Evolutionary conservation across 2,329 filamentous ascomycete species (phyloP).

Genomic region (Ampelomyces quisqualis): DNA sequence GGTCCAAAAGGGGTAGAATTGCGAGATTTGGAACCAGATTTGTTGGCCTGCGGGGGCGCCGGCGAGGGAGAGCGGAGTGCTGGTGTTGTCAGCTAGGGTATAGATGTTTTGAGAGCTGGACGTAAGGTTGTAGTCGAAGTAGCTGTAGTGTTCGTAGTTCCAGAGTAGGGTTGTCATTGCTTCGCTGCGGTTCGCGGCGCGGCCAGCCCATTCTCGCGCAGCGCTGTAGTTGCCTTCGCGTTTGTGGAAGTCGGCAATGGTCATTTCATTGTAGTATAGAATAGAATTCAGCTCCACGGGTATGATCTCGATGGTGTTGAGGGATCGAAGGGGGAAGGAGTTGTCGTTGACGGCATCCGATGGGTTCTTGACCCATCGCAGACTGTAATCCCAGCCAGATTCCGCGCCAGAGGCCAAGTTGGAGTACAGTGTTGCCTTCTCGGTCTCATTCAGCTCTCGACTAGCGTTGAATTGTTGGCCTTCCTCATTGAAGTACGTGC

Average conservation of each 20-base stretch:
- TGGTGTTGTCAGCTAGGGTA: slow-evolving; percentile 49
- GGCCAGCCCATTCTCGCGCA: slow-evolving; percentile 52
- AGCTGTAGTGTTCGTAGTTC: slow-evolving; percentile 63
- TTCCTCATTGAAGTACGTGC: slow-evolving; percentile 60
- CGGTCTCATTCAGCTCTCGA: slow-evolving; percentile 53
- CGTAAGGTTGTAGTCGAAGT: slow-evolving; percentile 70
- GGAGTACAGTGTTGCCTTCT: slow-evolving; percentile 58
- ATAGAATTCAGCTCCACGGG: slow-evolving; percentile 70
- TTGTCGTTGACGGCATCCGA: slow-evolving; percentile 59
- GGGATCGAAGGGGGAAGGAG: slow-evolving; percentile 65
- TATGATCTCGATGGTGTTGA: slow-evolving; percentile 60
- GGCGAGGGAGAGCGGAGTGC: slow-evolving; percentile 37
- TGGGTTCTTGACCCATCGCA: slow-evolving; percentile 60
- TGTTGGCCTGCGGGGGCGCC: slow-evolving; percentile 58
- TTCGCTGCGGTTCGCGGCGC: slow-evolving; percentile 57
- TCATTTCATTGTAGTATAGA: slow-evolving; percentile 64
- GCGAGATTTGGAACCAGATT: slow-evolving; percentile 59
- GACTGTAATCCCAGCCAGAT: slow-evolving; percentile 64
- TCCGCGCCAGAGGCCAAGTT: slow-evolving; percentile 67
- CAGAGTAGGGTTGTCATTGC: slow-evolving; percentile 66
- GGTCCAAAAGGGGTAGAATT: slow-evolving; percentile 70
- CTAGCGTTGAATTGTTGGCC: slow-evolving; percentile 61
- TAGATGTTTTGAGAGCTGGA: slow-evolving; percentile 58
- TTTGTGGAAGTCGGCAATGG: slow-evolving; percentile 58
- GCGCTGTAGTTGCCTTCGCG: slow-evolving; percentile 53